Base-by-base conservation (phyloP, 2,329 filamentous ascomycete species). In the Zymoseptoria tritici region DNA sequence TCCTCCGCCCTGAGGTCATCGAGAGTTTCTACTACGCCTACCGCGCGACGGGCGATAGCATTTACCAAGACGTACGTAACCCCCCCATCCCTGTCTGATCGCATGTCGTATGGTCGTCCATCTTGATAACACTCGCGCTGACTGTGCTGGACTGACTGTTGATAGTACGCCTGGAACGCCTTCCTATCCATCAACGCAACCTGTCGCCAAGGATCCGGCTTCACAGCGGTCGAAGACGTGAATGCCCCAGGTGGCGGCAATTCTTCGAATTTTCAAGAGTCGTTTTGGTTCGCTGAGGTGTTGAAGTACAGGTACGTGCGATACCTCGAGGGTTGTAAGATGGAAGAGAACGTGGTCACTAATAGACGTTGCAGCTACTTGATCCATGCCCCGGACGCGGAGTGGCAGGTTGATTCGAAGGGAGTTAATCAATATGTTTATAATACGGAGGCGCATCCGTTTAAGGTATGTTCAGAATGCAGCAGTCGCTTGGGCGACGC, bases 261-360 rank as follows among this genome's bases (percentile, higher is more conserved):
- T 0, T 84, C 81, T 60, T 73, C 75, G 50, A 84, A 96, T 72
- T 86, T 87, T 72, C 88, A 93, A 79, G 90, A 96, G 76, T 92
- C 88, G 68, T 96, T 94, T 77, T 86, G 89, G 78, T 91, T 95
- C 73, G 90, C 91, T 0, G 91, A 96, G 78, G 88, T 91, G 63
- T 72, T 96, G 73, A 96, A 96, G 80, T 95, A 95, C 24, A 53
- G 52, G 53, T n/a, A n/a, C n/a, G n/a, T n/a, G n/a, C n/a, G n/a
- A n/a, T n/a, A n/a, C n/a, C n/a, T n/a, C n/a, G n/a, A n/a, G n/a
- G n/a, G n/a, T n/a, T n/a, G n/a, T n/a, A n/a, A n/a, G n/a, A n/a
- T n/a, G n/a, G n/a, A n/a, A n/a, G n/a, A n/a, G n/a, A n/a, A n/a
- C n/a, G n/a, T n/a, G n/a, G n/a, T 22, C 21, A 4, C 21, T 22